These are phyloP conservation scores for Xylariaceae sp. DNA, from an alignment of 2,329 filamentous ascomycete species.

Conservation along the genomic window DNA sequence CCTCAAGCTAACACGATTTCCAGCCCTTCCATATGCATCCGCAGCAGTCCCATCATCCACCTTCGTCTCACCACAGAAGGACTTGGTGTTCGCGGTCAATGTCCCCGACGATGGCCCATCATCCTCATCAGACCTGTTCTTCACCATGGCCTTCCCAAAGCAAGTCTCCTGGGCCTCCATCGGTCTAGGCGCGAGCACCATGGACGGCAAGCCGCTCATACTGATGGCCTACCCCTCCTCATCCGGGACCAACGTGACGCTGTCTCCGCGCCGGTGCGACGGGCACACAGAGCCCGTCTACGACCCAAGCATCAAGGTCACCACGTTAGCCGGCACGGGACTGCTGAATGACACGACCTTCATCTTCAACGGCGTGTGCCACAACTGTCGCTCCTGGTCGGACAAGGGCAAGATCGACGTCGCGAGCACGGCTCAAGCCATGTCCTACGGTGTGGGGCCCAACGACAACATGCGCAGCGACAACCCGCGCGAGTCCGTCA, in stretches of 20 bases:
- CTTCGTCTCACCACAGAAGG: conserved; percentile 25
- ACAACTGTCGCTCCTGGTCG: conserved; percentile 48
- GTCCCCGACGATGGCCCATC: conserved; percentile 58
- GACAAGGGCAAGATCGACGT: conserved; percentile 38
- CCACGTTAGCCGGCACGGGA: conserved; percentile 42
- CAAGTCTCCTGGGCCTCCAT: conserved; percentile 48
- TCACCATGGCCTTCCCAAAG: conserved; percentile 45
- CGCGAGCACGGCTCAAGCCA: conserved; percentile 40
- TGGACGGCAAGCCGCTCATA: conserved; percentile 44
- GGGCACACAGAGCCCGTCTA: conserved; percentile 49
- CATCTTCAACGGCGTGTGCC: conserved; percentile 48
- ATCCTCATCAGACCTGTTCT: conserved; percentile 44
- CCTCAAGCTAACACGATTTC: too few relatives aligned
- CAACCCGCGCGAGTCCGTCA: conserved; percentile 38
- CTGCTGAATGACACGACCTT: conserved; percentile 40
- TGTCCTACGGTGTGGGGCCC: conserved; percentile 53
- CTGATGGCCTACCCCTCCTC: conserved; percentile 49
- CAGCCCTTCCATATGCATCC: conserved; percentile 7
- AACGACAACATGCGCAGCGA: conserved; percentile 39
- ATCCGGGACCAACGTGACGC: conserved; percentile 44
- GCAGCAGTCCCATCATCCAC: conserved; percentile 17
- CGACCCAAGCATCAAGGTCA: conserved; percentile 38
- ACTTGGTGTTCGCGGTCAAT: conserved; percentile 61
- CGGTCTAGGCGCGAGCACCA: conserved; percentile 48
- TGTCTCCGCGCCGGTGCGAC: conserved; percentile 48